Percentiles rank a stretch among this genome's conserved stretches.
Conservation (phyloP, 2,329 filamentous ascomycete species). For the Madurella mycetomatis region DNA sequence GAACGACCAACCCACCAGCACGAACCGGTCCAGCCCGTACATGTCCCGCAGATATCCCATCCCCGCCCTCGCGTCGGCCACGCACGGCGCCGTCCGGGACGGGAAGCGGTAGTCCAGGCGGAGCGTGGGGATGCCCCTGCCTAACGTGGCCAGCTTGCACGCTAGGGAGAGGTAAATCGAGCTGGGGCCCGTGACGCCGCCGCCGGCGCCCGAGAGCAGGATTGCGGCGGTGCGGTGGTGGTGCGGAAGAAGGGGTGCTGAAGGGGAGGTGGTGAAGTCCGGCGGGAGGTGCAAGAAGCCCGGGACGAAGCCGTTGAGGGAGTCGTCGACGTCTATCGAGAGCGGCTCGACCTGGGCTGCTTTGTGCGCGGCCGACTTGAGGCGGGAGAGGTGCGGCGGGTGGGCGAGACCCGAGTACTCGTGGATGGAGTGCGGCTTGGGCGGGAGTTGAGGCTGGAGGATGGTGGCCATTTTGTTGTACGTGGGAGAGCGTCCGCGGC, state of each 20-base stretch:
- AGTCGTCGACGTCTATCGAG: constrained; percentile 17
- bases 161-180: constrained; percentile 38
- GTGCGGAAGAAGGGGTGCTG: constrained; percentile 1
- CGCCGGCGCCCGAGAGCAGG: constrained; percentile 21
- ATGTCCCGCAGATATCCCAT: constrained; percentile 33
- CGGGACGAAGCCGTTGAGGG: constrained; percentile 21
- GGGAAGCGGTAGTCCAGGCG: constrained; percentile 36
- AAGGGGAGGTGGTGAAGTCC: constrained; percentile 20
- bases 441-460: constrained; percentile 5
- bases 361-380: constrained; percentile 11
- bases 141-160: constrained; percentile 37
- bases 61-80: constrained; percentile 33
- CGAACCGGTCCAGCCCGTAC: constrained; percentile 33
- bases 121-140: constrained; percentile 33
- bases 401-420: constrained; percentile 11
- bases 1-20: constrained; percentile 41
- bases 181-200: constrained; percentile 27
- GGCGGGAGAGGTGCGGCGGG: constrained; percentile 18
- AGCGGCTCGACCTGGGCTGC: constrained; percentile 12
- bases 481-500: no score
- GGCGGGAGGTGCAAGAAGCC: constrained; percentile 33
- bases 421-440: constrained; percentile 15
- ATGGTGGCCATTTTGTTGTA: constrained; percentile 11
- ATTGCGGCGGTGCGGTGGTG: constrained; percentile 25
- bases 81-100: constrained; percentile 30